Evolutionary conservation across 2,329 filamentous ascomycete genomes (phyloP), one percentile per base, ranked within the genome.

Genomic region (Fusarium subtropicale): DNA sequence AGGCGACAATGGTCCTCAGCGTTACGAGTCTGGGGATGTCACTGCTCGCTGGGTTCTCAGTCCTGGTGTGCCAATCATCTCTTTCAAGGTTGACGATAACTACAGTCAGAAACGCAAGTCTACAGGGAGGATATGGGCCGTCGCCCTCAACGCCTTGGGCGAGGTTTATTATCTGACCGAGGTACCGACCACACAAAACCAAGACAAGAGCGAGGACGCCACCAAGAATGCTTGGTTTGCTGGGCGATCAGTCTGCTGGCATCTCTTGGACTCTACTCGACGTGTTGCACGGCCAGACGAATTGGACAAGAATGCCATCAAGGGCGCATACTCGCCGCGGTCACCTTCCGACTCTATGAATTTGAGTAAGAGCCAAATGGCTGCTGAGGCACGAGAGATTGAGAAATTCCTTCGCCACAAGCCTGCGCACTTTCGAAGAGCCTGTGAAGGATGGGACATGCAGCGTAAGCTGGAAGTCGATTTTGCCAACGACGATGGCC

Each of bases 401-500:
- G 92, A 97, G 72, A 87, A 85, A 42, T 97, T 92, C 71, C 78
- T 97, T 20, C 83, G 82, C 0, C 89, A 91, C 72, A 90, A 88
- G 71, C 94, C 95, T 6, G 87, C 88, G 41, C 88, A 97, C 71
- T 97, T 97, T 77, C 89, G 90, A 24, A 90, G 90, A 73, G 83
- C 88, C 2, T 98, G 92, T 75, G 82, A 91, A 44, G 91, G 92
- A 4, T 98, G 96, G 95, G 92, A 98, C 75, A 98, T 98, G 94
- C 89, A 89, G 55, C 88, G 94, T 64, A 89, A 84, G 66, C 82
- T 98, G 4, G 91, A 96, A 73, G 93, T 97, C 4, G 96, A 99
- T 76, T 98, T 97, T 79, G 91, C 91, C 41, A 89, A 88, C 22
- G 92, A 94, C 69, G 92, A 96, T 79, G 87, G 88, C n/a, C 83